These are phyloP conservation scores for Peronospora tabacina DNA, from an alignment of 352 stramenopile genomes.

Conservation along the genomic window DNA sequence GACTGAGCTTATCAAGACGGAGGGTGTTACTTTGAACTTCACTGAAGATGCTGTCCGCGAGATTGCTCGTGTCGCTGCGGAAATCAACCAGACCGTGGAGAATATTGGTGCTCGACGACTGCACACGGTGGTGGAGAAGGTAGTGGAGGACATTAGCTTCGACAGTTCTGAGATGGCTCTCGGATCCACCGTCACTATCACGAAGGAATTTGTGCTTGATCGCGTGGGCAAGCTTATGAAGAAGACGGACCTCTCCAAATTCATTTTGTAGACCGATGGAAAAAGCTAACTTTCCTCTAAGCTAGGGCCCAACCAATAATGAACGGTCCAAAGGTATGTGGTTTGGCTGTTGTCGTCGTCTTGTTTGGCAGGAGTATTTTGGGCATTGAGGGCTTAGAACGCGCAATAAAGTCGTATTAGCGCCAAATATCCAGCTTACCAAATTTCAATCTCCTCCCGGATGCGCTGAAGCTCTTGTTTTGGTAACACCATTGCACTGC, in stretches of 20 bases:
- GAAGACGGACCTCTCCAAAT: slow-evolving; percentile 95
- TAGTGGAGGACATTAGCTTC: slow-evolving; percentile 99
- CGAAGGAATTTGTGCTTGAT: slow-evolving; percentile 91
- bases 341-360: background rate
- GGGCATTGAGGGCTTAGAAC: background rate
- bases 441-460: slow-evolving; percentile 74
- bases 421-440: slow-evolving; percentile 24
- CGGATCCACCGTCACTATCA: slow-evolving; percentile 84
- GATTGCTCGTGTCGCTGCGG: slow-evolving; percentile 92
- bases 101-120: slow-evolving; percentile 98
- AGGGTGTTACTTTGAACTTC: slow-evolving; percentile 94
- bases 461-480: slow-evolving; percentile 69
- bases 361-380: background rate
- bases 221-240: slow-evolving; percentile 92
- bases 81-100: slow-evolving; percentile 95
- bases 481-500: slow-evolving; percentile 41
- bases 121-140: slow-evolving; percentile 96
- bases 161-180: slow-evolving; percentile 90
- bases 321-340: slow-evolving; percentile 8
- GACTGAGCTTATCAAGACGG: slow-evolving; percentile 94
- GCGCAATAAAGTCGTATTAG: background rate
- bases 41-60: slow-evolving; percentile 95
- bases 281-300: slow-evolving; percentile 8
- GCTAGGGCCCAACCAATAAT: slow-evolving; percentile 13
- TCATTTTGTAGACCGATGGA: slow-evolving; percentile 90